Base-by-base conservation (phyloP, 306 rosid genomes). In the Leucaena leucocephala region DNA sequence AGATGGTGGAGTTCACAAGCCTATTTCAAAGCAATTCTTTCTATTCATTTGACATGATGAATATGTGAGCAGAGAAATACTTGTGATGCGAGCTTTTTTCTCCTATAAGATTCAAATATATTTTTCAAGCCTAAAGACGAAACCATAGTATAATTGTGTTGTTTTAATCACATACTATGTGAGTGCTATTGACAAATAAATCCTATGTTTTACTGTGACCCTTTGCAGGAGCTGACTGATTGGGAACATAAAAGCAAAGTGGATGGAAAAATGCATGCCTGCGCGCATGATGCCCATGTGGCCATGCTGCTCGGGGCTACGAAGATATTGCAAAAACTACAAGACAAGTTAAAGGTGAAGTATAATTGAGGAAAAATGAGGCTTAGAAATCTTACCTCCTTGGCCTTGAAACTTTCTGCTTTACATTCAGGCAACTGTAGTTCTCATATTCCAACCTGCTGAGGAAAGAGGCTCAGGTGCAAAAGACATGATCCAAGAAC, bases 221-320 rank as follows among this genome's bases (percentile, higher is more conserved):
- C 35, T 21, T 38, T 71, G 66, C 67, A 90, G 98, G 98, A 94
- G 80, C 16, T 83, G 85, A 94, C 86, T 74, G 96, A 92, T 57
- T 94, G 96, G 98, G 94, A 92, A 71, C 89, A 92, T 74, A 94
- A 89, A 82, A 94, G 98, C 97, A 90, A 89, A 82, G 87, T 84
- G 67, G 85, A 89, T 57, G 97, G 97, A 2, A 92, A 90, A 86
- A 90, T 94, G 93, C 98, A 94, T 75, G 98, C 98, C 17, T 94
- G 98, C 77, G 97, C 93, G 7, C 98, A 94, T 11, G 98, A 94
- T 83, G 98, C 87, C 7, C 98, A 94, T 72, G 87, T 86, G 5
- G 72, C 98, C 12, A 92, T 94, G 98, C 96, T 94, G 36, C 98
- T 94, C 27, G 98, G 98, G 9, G 97, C 97, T 82, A 91, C 98